A percentile compares a stretch with the other conserved stretches of the same genome.
phyloP scores from a whole-genome alignment of 371 early-diverging fungal genomes.

The Smittium mucronatum region DNA sequence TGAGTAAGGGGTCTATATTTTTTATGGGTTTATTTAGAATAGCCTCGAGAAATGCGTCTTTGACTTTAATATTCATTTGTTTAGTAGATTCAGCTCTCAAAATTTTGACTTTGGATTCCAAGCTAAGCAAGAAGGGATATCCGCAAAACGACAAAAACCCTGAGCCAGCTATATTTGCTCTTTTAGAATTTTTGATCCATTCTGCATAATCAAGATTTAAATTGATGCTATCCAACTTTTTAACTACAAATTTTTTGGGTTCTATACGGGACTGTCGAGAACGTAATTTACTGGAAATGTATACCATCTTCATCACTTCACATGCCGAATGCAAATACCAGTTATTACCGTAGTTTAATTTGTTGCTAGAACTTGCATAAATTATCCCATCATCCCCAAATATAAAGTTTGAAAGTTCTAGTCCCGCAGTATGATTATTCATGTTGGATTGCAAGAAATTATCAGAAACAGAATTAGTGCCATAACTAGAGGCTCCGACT shows the following conservation, averaged over 20 bases:
- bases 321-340: conserved; percentile 79
- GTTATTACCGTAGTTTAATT: conserved; percentile 48
- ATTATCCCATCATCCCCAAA: conserved; percentile 33
- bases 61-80: conserved; percentile 66
- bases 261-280: conserved; percentile 38
- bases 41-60: conserved; percentile 31
- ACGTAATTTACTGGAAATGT: conserved; percentile 48
- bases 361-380: conserved; percentile 24
- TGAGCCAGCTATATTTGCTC: conserved; percentile 7
- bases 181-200: conserved; percentile 49
- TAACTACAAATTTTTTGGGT: conserved; percentile 69
- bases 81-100: conserved; percentile 76
- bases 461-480: background rate
- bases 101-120: conserved; percentile 75
- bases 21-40: conserved; percentile 17
- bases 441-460: conserved; percentile 1
- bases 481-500: conserved; percentile 2
- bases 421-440: conserved; percentile 10
- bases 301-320: conserved; percentile 72
- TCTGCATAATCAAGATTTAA: conserved; percentile 64
- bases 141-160: conserved; percentile 69
- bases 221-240: conserved; percentile 64
- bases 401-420: conserved; percentile 26
- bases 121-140: conserved; percentile 77
- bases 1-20: background rate